Evolutionary conservation across 2,329 filamentous ascomycete species (phyloP), one percentile per base, ranked within the genome.

Genomic region (Aschersonia sp.): DNA sequence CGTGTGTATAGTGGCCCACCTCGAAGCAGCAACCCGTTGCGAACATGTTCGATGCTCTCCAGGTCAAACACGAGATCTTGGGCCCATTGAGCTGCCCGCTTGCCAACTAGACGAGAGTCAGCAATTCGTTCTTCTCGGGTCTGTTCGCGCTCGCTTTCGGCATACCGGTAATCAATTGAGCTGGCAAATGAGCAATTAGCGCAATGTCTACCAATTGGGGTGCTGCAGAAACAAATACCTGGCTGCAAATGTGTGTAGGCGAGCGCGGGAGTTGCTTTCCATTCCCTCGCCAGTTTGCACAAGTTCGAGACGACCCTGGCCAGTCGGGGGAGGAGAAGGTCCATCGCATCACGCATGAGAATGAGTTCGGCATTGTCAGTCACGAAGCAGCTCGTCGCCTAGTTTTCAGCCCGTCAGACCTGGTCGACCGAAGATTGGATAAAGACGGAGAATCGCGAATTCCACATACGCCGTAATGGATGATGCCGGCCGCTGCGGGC

Each of bases 291-390:
- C 61, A 94, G 92, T 33, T 72, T 63, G 30, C 76, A 71, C 31
- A 95, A 72, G 64, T 88, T 88, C 52, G 77, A 68, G 54, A 94
- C 82, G 48, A 88, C 82, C 56, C 80, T 86, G 46, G 87, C 86
- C 6, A 94, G 66, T 65, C 89, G 94, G 37, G 79, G 79, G 7
- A 85, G 68, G 4, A 94, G 63, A n/a, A 94, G 67, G 55, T 90
- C 78, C 49, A 94, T 68, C 5, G 78, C 87, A 33, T 68, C 58
- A 5, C 56, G 55, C 50, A 64, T 75, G 57, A 94, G 78, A 53
- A 94, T 87, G 37, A 90, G 68, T 56, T 90, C 86, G 2, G 81
- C 74, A 53, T 88, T 87, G 58, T 88, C 85, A 48, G 83, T 89
- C 40, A 79, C 73, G 57, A 37, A 51, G 49, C 49, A 51, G n/a